Conservation (phyloP, 2,329 filamentous ascomycete species). For the Chaetomiaceae sp. region DNA sequence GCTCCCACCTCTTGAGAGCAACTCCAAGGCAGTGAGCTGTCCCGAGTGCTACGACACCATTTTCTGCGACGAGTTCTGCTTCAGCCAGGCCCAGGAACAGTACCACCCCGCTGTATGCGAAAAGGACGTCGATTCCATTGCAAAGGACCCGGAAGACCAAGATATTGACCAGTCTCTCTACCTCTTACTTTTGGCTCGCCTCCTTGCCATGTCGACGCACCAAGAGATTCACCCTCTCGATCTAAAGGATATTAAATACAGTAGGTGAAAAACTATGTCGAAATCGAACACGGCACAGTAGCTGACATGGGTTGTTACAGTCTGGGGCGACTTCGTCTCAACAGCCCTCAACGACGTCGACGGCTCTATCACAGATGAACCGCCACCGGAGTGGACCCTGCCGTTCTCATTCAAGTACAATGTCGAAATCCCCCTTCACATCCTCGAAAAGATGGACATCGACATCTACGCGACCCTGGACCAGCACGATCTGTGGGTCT, state of each 20-base stretch:
- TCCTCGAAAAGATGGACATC: slow-evolving; percentile 80
- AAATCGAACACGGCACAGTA: too few species aligned
- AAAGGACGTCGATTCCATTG: slow-evolving; percentile 60
- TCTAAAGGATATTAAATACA: slow-evolving; percentile 60
- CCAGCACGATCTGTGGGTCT: slow-evolving; percentile 70
- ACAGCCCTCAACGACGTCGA: slow-evolving; percentile 49
- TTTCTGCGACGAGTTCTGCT: slow-evolving; percentile 59
- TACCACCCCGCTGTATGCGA: slow-evolving; percentile 65
- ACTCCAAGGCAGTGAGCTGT: slow-evolving; percentile 49
- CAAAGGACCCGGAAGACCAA: slow-evolving; percentile 56
- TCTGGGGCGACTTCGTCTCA: slow-evolving; percentile 64
- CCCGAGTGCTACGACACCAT: slow-evolving; percentile 60
- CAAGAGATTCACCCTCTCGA: slow-evolving; percentile 59
- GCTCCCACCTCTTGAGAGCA: slow-evolving; percentile 55
- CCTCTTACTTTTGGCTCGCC: slow-evolving; percentile 56
- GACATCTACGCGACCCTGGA: slow-evolving; percentile 61
- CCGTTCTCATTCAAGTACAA: slow-evolving; percentile 76
- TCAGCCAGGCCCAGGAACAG: slow-evolving; percentile 50
- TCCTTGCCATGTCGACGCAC: slow-evolving; percentile 59
- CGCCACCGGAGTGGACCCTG: slow-evolving; percentile 60
- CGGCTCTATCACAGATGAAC: slow-evolving; percentile 48
- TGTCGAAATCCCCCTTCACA: slow-evolving; percentile 67
- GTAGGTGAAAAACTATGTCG: neutral
- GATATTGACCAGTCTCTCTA: slow-evolving; percentile 60
- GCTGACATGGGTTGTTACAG: neutral